Conservation (phyloP, 441 rosid genomes). For the Populus hybrid region DNA sequence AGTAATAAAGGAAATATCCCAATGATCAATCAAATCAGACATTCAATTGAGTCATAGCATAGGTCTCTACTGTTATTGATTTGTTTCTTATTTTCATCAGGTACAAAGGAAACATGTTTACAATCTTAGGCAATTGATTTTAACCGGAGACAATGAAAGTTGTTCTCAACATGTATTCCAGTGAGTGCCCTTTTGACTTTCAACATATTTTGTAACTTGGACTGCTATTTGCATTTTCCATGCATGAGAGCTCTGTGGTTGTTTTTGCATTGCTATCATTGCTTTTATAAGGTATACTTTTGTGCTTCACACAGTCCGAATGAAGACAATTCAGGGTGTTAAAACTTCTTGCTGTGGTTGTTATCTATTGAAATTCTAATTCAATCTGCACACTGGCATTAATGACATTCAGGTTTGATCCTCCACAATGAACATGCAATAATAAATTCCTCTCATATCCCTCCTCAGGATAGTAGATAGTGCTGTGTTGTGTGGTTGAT, state of each 20-base stretch:
- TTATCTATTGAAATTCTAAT: background rate
- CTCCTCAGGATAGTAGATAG: background rate
- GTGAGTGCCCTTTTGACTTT: constrained; percentile 41
- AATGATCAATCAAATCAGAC: background rate
- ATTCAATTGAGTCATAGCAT: background rate
- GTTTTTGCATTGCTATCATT: background rate
- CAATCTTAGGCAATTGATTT: constrained; percentile 77
- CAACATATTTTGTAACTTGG: background rate
- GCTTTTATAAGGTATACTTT: background rate
- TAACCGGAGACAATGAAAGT: constrained; percentile 81
- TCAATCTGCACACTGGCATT: background rate
- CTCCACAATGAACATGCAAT: background rate
- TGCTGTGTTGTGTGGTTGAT: background rate
- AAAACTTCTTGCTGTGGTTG: background rate
- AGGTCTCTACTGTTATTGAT: constrained; percentile 12
- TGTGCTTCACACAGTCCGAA: background rate
- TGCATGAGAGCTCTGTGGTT: background rate
- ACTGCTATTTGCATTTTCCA: background rate
- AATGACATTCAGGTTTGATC: background rate
- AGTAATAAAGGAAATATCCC: background rate
- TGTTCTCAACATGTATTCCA: constrained; percentile 80
- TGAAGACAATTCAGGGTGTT: background rate
- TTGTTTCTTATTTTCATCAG: constrained; percentile 33
- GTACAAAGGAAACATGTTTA: constrained; percentile 99
- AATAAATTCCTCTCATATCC: background rate